Base-by-base conservation (phyloP, 139 green algal species). In the Mesotaenium endlicherianum region DNA sequence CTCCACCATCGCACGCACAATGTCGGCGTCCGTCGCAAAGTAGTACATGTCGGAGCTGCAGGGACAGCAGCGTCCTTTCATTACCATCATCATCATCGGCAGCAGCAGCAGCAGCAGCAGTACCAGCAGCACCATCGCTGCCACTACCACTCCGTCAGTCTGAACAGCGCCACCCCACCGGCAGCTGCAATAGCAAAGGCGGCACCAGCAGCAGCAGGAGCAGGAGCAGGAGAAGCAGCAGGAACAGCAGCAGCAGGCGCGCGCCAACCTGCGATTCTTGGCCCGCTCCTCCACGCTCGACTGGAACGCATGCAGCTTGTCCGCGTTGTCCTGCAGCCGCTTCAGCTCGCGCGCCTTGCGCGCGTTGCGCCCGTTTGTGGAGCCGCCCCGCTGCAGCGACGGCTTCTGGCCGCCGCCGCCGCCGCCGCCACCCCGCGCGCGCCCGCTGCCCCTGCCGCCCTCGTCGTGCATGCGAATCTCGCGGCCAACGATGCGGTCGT, bases 1-100 rank as follows among this genome's bases (percentile, higher is more conserved):
- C 83, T 97, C 94, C 72, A 98, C 92, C 91, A 98, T 96, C 16
- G 95, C 93, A 50, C 91, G 83, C 30, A 83, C 55, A 78, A 44
- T 81, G n/a, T 83, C 76, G 11, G 57, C n/a, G 26, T 83, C 38
- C 40, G 53, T 78, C 8, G 43, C 57, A 8, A 36, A 14, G 34
- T 83, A 81, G 53, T 71, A 83, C 53, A 20, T 64, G 31, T 34
- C 30, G 53, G 76, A 70, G 2, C 39, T 72, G 74, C 74, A 81
- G 5, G 14, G 40, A 34, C 14, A 78, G 16, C 16, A 75, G 36
- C 31, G 64, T 75, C 64, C 64, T 75, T 11, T 16, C 14, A 16
- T 75, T 45, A 16, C 36, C 16, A 14, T 50, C 43, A 58, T 64
- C 17, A 55, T 68, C 14, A 14, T 14, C 5, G 41, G 17, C 17